Conservation (phyloP, 805 yeast species). For the Lachancea nothofagi region DNA sequence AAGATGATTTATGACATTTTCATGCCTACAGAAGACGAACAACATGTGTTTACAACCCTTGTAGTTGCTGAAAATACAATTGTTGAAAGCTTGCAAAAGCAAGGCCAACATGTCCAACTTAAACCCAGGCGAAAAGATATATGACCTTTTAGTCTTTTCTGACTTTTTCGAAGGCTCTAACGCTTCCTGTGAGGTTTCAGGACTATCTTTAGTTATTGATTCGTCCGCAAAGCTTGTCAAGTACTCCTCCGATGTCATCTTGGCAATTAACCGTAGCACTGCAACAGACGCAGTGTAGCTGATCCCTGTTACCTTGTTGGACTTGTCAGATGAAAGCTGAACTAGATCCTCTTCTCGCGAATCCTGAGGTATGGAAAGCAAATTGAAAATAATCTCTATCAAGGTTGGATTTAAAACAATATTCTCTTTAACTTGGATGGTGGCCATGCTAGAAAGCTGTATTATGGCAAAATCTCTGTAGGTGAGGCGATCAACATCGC, state of each 20-base stretch:
- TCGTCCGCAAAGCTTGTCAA: conserved; percentile 21
- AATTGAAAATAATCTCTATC: conserved; percentile 56
- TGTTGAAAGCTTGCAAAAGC: conserved; percentile 50
- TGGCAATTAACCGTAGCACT: conserved; percentile 39
- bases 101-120: conserved; percentile 56
- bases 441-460: conserved; percentile 44
- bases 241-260: conserved; percentile 25
- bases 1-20: conserved; percentile 28
- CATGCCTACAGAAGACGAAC: conserved; percentile 41
- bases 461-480: conserved; percentile 59
- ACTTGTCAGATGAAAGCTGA: conserved; percentile 29
- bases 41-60: conserved; percentile 49
- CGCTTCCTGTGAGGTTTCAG: conserved; percentile 1
- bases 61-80: conserved; percentile 46
- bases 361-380: conserved; percentile 40
- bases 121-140: conserved; percentile 27
- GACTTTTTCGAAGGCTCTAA: neutral
- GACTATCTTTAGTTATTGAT: neutral
- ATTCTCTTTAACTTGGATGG: conserved; percentile 35
- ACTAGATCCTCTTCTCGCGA: conserved; percentile 16
- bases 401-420: conserved; percentile 38
- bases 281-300: conserved; percentile 47
- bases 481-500: conserved; percentile 40
- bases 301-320: conserved; percentile 37
- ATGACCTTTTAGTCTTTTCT: conserved; percentile 10